Percentiles rank a stretch among this genome's conserved stretches.
phyloP scores from a whole-genome alignment of 805 yeast genomes.

The Isabelozyma rhagii region DNA sequence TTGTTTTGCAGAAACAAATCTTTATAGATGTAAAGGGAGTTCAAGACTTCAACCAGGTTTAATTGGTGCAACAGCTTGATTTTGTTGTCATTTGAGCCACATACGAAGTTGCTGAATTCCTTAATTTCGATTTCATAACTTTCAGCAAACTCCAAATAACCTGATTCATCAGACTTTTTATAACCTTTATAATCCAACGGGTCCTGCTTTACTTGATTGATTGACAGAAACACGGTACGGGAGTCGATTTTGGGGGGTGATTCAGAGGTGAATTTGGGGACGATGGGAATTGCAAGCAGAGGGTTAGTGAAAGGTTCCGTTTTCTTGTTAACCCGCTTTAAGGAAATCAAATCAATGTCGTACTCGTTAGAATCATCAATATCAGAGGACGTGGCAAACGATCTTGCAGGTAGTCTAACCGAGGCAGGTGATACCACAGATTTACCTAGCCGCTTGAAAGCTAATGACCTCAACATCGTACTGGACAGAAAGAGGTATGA shows the following conservation, averaged over 20 bases:
- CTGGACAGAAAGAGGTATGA: neutral
- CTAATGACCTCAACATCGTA: neutral
- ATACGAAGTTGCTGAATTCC: slow-evolving; percentile 17
- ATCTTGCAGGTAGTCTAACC: neutral
- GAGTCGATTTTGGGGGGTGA: neutral
- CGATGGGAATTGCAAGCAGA: neutral
- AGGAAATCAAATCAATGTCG: slow-evolving; percentile 21
- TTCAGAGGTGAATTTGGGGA: neutral
- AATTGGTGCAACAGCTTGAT: slow-evolving; percentile 19
- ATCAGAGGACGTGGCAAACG: slow-evolving; percentile 2
- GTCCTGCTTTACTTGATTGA: slow-evolving; percentile 2
- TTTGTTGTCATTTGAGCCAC: slow-evolving; percentile 16
- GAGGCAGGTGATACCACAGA: neutral
- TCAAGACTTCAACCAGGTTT: slow-evolving; percentile 21
- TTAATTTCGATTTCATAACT: slow-evolving; percentile 16
- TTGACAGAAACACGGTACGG: slow-evolving; percentile 1
- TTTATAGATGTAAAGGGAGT: slow-evolving; percentile 23
- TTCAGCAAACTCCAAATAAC: slow-evolving; percentile 12
- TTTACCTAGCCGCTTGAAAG: neutral
- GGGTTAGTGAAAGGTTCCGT: neutral
- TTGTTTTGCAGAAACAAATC: slow-evolving; percentile 14
- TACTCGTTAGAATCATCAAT: slow-evolving; percentile 10
- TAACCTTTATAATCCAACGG: slow-evolving; percentile 4
- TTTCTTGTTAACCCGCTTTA: slow-evolving; percentile 13
- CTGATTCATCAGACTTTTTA: neutral